Base-by-base conservation (phyloP, 169 alveolate genomes). In the Eimeria tenella region DNA sequence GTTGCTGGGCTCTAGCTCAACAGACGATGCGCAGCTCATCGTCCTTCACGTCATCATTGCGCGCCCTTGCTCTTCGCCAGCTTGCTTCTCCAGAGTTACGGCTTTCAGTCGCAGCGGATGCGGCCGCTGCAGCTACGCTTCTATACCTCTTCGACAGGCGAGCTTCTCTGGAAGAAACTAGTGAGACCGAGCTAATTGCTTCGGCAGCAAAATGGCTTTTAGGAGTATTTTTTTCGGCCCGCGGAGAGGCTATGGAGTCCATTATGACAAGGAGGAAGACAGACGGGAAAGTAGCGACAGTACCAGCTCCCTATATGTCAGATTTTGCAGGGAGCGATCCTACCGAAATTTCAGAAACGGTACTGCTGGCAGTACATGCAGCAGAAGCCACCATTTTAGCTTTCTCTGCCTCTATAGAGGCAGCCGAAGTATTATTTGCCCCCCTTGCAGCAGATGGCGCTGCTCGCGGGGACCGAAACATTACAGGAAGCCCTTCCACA, bases 1-100 rank as follows among this genome's bases (percentile, higher is more conserved):
- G 90, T 31, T 83, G 90, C n/a, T 60, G 73, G 90, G 75, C 90
- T 58, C 52, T 83, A 42, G 90, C 90, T 19, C 90, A 83, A 52
- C 90, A 83, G 55, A 52, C 63, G 15, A 31, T 58, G 19, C 77
- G 56, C 62, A 58, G 23, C 42, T 56, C 60, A 4, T 62, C 77
- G 25, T 56, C 90, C 23, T 75, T 83, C 58, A 60, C 5, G 23
- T 49, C 31, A 23, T 83, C 75, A 7, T 19, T 83, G 90, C 90
- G 90, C 17, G 90, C 90, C 60, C 75, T 83, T 4, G 90, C 90
- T 25, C 49, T 83, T 17, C 90, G 90, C 15, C 90, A 83, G 31
- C 77, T 83, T 0, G 90, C 90, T 31, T 83, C 79, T 31, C 77
- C 90, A 9, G 75, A 60, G 10, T 55, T 83, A 5, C 31, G 77